phyloP scores from a whole-genome alignment of 1,139 yeast genomes.

The Blastobotrys niveus region DNA sequence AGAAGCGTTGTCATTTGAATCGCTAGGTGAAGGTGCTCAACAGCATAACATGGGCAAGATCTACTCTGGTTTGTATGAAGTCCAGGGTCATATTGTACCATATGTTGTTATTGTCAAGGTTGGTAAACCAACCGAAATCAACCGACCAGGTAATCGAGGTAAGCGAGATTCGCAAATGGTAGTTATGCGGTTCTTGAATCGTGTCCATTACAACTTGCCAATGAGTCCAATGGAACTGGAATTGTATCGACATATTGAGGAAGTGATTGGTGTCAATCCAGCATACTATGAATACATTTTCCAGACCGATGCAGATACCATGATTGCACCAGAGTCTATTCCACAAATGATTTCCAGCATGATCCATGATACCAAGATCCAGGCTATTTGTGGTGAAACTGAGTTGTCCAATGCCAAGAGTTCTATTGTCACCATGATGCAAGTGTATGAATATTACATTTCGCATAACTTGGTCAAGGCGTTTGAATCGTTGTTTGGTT shows the following conservation, averaged over 20 bases:
- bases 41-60: constrained; percentile 41
- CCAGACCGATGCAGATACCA: constrained; percentile 43
- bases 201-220: constrained; percentile 39
- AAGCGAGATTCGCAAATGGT: constrained; percentile 42
- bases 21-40: constrained; percentile 39
- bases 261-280: constrained; percentile 41
- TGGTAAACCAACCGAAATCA: constrained; percentile 39
- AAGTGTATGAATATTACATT: constrained; percentile 42
- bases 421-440: constrained; percentile 40
- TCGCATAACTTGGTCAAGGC: constrained; percentile 42
- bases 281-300: constrained; percentile 39
- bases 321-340: constrained; percentile 36
- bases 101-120: constrained; percentile 40
- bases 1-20: constrained; percentile 37
- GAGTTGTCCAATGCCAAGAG: constrained; percentile 37
- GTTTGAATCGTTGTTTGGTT: constrained; percentile 39
- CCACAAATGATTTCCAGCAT: constrained; percentile 35
- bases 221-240: constrained; percentile 41
- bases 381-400: constrained; percentile 42
- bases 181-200: constrained; percentile 39
- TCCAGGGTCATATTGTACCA: constrained; percentile 42
- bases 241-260: constrained; percentile 39
- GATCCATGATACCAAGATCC: constrained; percentile 36
- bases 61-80: constrained; percentile 40
- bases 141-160: constrained; percentile 41